These are phyloP conservation scores for Hevea brasiliensis DNA, from an alignment of 345 rosid species.

Conservation along the genomic window DNA sequence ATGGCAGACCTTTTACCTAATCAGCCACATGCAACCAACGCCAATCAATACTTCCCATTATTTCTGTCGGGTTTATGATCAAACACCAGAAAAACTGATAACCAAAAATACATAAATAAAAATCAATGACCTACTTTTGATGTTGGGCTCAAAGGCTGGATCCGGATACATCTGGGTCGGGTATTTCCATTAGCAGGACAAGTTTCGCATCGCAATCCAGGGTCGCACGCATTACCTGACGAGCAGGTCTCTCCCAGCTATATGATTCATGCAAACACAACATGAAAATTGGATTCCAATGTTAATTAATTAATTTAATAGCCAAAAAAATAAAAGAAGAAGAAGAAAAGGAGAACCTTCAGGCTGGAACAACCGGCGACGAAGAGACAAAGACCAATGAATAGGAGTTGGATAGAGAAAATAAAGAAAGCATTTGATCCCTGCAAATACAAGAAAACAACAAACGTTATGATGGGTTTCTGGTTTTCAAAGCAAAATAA, in stretches of 20 bases:
- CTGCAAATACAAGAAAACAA: constrained; percentile 10
- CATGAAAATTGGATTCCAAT: not conserved
- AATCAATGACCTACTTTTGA: constrained; percentile 49
- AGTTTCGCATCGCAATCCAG: constrained; percentile 78
- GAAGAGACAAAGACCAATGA: constrained; percentile 16
- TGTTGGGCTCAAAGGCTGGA: constrained; percentile 64
- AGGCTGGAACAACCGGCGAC: constrained; percentile 25
- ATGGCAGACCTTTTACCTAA: constrained; percentile 81
- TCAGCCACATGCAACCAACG: constrained; percentile 30
- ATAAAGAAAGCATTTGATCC: constrained; percentile 11
- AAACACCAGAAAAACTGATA: not conserved
- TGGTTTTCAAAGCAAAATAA: not conserved
- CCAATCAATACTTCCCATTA: not conserved
- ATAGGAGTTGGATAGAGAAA: constrained; percentile 9
- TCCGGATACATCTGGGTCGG: constrained; percentile 73
- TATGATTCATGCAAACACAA: not conserved
- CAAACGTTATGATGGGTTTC: not conserved
- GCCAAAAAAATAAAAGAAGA: no score
- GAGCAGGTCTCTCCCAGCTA: constrained; percentile 93
- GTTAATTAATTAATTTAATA: not conserved
- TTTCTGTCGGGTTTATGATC: not conserved
- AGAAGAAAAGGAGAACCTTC: constrained; percentile 19
- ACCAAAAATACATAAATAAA: not conserved
- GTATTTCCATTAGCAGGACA: constrained; percentile 70
- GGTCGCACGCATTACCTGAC: constrained; percentile 50